Percentiles rank a stretch among this genome's conserved stretches.
Conservation (phyloP, 1,284 basidiomycete genomes). For the Cutaneotrichosporon cyanovorans region DNA sequence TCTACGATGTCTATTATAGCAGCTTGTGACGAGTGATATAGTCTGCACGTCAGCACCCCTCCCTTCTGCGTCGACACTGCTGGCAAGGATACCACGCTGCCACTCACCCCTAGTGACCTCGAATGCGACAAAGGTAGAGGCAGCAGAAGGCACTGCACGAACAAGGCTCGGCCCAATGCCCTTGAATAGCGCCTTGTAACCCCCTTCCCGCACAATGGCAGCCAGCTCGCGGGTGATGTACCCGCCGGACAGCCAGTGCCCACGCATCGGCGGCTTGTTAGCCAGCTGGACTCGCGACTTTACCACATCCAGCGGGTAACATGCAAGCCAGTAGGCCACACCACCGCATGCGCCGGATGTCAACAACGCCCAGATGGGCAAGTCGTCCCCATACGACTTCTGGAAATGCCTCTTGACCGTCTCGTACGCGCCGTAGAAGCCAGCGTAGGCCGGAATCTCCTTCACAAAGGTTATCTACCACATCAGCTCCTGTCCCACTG, state of each 20-base stretch:
- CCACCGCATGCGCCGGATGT: conserved; percentile 83
- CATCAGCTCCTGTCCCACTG: neutral
- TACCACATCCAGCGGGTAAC: conserved; percentile 85
- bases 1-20: no score
- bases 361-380: conserved; percentile 85
- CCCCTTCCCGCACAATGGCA: conserved; percentile 63
- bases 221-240: conserved; percentile 70
- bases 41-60: no score
- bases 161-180: conserved; percentile 64
- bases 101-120: conserved; percentile 63
- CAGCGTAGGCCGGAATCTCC: conserved; percentile 93
- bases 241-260: conserved; percentile 52
- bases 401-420: conserved; percentile 72
- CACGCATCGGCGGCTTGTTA: conserved; percentile 62
- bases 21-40: no score
- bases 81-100: no score
- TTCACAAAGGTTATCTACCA: conserved; percentile 81
- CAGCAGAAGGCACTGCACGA: conserved; percentile 80
- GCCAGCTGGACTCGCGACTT: conserved; percentile 85
- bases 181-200: conserved; percentile 65
- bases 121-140: conserved; percentile 84
- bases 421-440: conserved; percentile 70
- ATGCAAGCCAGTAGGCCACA: conserved; percentile 86
- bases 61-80: no score
- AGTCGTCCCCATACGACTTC: conserved; percentile 28